phyloP scores from a whole-genome alignment of 768 basidiomycete genomes.

The Filobasidium floriforme region DNA sequence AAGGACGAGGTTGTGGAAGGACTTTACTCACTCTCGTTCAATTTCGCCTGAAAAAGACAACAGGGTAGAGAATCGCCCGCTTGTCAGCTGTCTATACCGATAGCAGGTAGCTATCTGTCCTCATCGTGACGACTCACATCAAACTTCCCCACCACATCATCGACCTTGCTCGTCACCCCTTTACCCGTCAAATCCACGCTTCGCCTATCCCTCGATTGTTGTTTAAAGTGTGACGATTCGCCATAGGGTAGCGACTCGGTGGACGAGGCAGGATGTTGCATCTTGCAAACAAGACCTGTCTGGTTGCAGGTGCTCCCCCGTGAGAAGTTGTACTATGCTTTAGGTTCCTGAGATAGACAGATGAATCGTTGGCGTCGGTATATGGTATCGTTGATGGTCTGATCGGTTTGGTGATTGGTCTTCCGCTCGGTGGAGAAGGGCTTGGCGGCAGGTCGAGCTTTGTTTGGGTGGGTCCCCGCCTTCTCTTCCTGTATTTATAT shows the following conservation, averaged over 20 bases:
- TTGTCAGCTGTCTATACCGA: too few relatives aligned
- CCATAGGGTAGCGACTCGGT: conserved; percentile 8
- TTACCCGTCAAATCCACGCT: conserved; percentile 15
- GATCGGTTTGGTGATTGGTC: too few relatives aligned
- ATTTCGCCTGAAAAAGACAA: conserved; percentile 36
- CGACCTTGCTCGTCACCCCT: not conserved
- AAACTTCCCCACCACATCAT: conserved; percentile 14
- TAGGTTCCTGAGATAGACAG: too few relatives aligned
- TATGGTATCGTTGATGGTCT: too few relatives aligned
- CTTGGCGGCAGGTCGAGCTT: too few relatives aligned
- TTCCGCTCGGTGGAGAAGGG: too few relatives aligned
- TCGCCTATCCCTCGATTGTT: conserved; percentile 8
- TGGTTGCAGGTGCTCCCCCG: too few relatives aligned
- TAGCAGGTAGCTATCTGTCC: not conserved
- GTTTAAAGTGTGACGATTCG: not conserved
- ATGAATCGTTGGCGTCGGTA: too few relatives aligned
- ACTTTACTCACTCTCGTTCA: conserved; percentile 30
- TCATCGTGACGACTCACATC: conserved; percentile 19
- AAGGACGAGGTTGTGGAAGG: not conserved
- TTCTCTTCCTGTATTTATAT: too few relatives aligned
- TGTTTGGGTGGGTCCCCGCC: too few relatives aligned
- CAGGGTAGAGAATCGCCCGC: too few relatives aligned
- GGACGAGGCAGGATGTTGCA: not conserved
- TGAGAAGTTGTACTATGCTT: too few relatives aligned
- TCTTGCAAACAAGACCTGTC: not conserved